These are phyloP conservation scores for Dendrocalamus sinicus DNA, from an alignment of 176 grass and related monocot species.

Conservation along the genomic window DNA sequence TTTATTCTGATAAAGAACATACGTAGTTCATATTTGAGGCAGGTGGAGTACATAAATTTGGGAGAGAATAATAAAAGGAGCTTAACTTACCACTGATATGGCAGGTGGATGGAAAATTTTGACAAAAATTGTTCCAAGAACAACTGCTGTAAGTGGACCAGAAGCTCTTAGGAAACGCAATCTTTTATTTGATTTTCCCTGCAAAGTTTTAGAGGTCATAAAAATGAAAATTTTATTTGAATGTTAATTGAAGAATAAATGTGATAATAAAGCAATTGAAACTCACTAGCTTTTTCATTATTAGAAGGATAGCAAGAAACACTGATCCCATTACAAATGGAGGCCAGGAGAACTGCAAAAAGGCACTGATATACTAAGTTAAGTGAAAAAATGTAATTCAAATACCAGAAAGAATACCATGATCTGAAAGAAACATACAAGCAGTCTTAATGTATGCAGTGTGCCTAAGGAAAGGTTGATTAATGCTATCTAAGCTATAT, in stretches of 20 bases:
- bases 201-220: constrained; percentile 40
- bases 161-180: constrained; percentile 72
- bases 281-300: constrained; percentile 81
- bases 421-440: constrained; percentile 19
- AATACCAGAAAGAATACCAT: constrained; percentile 12
- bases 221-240: neutral
- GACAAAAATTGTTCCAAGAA: constrained; percentile 82
- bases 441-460: constrained; percentile 6
- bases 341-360: constrained; percentile 88
- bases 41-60: neutral
- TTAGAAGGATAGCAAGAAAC: constrained; percentile 82
- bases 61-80: constrained; percentile 32
- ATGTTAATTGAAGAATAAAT: neutral
- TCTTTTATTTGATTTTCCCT: constrained; percentile 91
- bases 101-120: constrained; percentile 88
- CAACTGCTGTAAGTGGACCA: constrained; percentile 88
- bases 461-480: constrained; percentile 11
- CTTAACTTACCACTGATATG: constrained; percentile 86
- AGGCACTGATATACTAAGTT: constrained; percentile 36
- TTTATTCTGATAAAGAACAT: neutral
- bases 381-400: constrained; percentile 1
- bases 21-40: neutral
- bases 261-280: constrained; percentile 9
- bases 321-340: constrained; percentile 88
- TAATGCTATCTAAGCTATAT: neutral